Percentiles rank a stretch among this genome's conserved stretches.
phyloP scores from a whole-genome alignment of 345 rosid genomes.

The Bruguiera parviflora region DNA sequence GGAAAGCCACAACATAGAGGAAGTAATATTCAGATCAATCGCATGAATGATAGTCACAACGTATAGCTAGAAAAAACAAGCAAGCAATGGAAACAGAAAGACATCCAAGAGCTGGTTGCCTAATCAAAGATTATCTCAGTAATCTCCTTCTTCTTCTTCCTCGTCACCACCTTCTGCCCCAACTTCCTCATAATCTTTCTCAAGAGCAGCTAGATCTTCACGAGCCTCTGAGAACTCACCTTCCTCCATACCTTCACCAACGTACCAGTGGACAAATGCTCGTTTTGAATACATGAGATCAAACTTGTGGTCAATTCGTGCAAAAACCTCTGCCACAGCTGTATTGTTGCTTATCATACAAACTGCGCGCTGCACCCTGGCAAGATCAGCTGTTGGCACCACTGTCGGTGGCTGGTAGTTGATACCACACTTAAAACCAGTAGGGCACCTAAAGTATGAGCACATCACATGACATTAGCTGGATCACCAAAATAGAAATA shows the following conservation, averaged over 20 bases:
- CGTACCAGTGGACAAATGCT: constrained; percentile 85
- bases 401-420: constrained; percentile 83
- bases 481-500: not conserved
- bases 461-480: not conserved
- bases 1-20: constrained; percentile 15
- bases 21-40: not conserved
- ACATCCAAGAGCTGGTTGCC: constrained; percentile 11
- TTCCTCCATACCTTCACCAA: constrained; percentile 95
- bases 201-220: constrained; percentile 83
- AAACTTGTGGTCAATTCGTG: constrained; percentile 68
- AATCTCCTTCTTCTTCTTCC: constrained; percentile 52
- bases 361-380: constrained; percentile 74
- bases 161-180: constrained; percentile 65
- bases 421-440: constrained; percentile 83
- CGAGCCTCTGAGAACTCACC: constrained; percentile 91
- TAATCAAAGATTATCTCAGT: constrained; percentile 26
- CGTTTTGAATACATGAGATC: constrained; percentile 86
- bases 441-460: constrained; percentile 59
- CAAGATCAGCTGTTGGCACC: constrained; percentile 75
- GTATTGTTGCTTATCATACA: constrained; percentile 93
- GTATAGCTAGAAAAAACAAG: constrained; percentile 15
- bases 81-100: constrained; percentile 2
- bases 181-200: constrained; percentile 84
- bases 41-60: constrained; percentile 6
- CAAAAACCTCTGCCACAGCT: constrained; percentile 77